Percentiles rank a stretch among this genome's conserved stretches.
Evolutionary conservation across 495 filamentous ascomycete genomes (phyloP).

Genomic region (Hypoxylon trugodes): DNA sequence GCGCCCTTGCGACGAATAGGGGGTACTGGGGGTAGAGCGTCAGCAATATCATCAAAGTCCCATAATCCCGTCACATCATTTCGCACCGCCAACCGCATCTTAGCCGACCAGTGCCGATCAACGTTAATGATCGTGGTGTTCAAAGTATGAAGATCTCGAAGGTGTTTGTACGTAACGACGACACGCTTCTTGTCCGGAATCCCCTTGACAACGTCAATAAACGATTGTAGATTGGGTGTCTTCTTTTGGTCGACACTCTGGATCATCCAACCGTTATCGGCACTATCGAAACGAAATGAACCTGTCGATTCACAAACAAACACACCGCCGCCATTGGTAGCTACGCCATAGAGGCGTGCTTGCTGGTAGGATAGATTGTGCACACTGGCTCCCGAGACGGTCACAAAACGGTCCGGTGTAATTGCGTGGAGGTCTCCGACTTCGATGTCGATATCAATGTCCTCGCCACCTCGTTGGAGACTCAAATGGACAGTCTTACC

Average conservation of each 20-base stretch:
- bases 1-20: conserved; percentile 79
- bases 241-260: conserved; percentile 87
- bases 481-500: conserved; percentile 75
- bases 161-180: conserved; percentile 93
- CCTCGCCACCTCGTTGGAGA: conserved; percentile 86
- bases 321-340: conserved; percentile 77
- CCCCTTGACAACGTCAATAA: conserved; percentile 87
- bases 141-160: conserved; percentile 91
- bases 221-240: conserved; percentile 84
- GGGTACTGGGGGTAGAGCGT: conserved; percentile 75
- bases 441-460: conserved; percentile 83
- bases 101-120: conserved; percentile 92
- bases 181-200: conserved; percentile 92
- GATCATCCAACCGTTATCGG: conserved; percentile 91
- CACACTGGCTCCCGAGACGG: conserved; percentile 91
- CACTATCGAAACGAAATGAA: conserved; percentile 91
- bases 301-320: conserved; percentile 95
- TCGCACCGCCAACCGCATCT: conserved; percentile 91
- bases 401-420: conserved; percentile 93
- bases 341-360: conserved; percentile 89
- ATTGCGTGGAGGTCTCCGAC: conserved; percentile 95
- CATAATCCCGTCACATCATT: conserved; percentile 92
- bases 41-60: conserved; percentile 89
- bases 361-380: conserved; percentile 97
- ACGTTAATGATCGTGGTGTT: conserved; percentile 92